These are phyloP conservation scores for Aureobasidium sp. DNA, from an alignment of 2,329 filamentous ascomycete species.

Conservation along the genomic window DNA sequence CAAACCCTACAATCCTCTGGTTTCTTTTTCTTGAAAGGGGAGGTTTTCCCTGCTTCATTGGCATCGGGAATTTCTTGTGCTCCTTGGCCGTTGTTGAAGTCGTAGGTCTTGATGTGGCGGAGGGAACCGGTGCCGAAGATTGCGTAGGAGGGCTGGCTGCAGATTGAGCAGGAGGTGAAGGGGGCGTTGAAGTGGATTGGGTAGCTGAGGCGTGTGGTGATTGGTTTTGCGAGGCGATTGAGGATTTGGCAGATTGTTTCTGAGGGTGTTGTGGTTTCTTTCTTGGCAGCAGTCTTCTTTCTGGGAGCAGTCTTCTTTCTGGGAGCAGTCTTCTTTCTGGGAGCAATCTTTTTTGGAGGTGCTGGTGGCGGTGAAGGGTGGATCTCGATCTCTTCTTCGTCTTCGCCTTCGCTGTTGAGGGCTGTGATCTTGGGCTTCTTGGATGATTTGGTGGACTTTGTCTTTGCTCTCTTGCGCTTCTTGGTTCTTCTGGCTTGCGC, in stretches of 20 bases:
- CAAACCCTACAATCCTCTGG: conserved; percentile 31
- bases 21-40: neutral
- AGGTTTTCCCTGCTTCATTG: neutral
- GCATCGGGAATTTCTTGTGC: neutral
- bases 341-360: neutral
- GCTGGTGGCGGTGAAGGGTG: neutral
- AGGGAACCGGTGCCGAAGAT: conserved; percentile 77
- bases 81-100: neutral
- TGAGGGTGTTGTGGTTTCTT: neutral
- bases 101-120: conserved; percentile 57
- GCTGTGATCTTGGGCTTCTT: neutral
- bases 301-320: neutral
- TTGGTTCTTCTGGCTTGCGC: neutral
- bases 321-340: neutral
- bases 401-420: neutral
- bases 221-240: conserved; percentile 2
- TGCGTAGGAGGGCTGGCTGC: conserved; percentile 72
- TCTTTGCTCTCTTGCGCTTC: neutral
- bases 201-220: conserved; percentile 33
- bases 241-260: neutral
- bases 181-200: conserved; percentile 33
- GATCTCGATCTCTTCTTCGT: neutral
- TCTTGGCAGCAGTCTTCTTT: neutral
- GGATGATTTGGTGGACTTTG: neutral
- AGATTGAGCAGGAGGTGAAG: conserved; percentile 33